Percentiles rank a stretch among this genome's conserved stretches.
phyloP scores from a whole-genome alignment of 176 grass and related monocot genomes.

The Cenchrus fungigraminus region DNA sequence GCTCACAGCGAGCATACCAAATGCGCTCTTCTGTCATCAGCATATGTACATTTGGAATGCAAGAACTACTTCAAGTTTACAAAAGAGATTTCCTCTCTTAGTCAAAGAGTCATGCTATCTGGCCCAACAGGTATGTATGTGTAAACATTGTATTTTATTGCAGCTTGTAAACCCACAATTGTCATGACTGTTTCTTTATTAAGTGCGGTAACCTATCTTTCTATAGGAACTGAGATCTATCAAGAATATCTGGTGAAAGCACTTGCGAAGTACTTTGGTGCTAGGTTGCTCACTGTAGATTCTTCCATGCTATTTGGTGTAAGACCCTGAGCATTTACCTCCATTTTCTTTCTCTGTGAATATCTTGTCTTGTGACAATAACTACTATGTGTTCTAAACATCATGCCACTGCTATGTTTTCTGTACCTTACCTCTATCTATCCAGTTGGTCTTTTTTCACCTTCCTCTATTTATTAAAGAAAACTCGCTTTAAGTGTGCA shows the following conservation, averaged over 20 bases:
- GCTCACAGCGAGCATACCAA: conserved; percentile 75
- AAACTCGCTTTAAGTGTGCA: conserved; percentile 12
- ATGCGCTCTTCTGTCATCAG: conserved; percentile 72
- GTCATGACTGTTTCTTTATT: conserved; percentile 6
- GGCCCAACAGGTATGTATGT: conserved; percentile 77
- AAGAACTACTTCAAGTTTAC: conserved; percentile 83
- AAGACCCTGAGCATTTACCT: conserved; percentile 48
- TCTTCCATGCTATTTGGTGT: conserved; percentile 78
- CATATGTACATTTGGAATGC: conserved; percentile 84
- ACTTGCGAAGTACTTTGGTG: conserved; percentile 87
- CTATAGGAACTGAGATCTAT: conserved; percentile 92
- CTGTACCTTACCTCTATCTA: conserved; percentile 3
- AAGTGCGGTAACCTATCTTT: conserved; percentile 32
- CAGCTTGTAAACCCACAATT: conserved; percentile 14
- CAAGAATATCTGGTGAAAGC: conserved; percentile 94
- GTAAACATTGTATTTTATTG: conserved; percentile 24
- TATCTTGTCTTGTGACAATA: neutral
- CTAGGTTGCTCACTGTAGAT: conserved; percentile 84
- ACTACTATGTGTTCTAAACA: conserved; percentile 5
- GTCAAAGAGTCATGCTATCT: conserved; percentile 82
- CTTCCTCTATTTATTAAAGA: neutral
- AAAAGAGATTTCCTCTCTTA: conserved; percentile 82
- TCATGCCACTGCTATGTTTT: neutral
- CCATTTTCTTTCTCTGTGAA: neutral
- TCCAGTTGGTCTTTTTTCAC: conserved; percentile 5